Percentiles rank a stretch among this genome's conserved stretches.
Evolutionary conservation across 2,329 filamentous ascomycete species (phyloP).

Genomic region (Verticillium albo-atrum): DNA sequence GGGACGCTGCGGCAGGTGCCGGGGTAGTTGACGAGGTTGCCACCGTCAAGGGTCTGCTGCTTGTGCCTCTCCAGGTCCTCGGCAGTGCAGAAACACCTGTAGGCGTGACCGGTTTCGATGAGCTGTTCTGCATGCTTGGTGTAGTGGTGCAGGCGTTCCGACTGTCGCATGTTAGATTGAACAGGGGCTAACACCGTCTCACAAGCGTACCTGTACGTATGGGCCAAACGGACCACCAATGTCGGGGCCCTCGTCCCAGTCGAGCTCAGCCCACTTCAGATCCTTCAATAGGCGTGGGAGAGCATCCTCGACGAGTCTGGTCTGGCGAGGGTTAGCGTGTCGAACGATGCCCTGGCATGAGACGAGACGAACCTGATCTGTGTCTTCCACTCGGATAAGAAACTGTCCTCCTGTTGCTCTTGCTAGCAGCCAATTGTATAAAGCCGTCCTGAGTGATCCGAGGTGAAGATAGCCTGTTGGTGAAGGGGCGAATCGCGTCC

Average conservation of each 20-base stretch:
- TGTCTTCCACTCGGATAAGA: slow-evolving; percentile 88
- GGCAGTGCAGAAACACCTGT: slow-evolving; percentile 86
- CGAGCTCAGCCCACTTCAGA: slow-evolving; percentile 79
- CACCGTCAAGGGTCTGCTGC: slow-evolving; percentile 51
- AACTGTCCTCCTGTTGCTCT: slow-evolving; percentile 86
- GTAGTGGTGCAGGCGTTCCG: slow-evolving; percentile 73
- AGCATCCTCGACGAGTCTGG: slow-evolving; percentile 74
- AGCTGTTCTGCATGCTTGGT: slow-evolving; percentile 64
- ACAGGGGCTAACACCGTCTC: not conserved
- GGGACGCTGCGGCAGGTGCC: slow-evolving; percentile 68
- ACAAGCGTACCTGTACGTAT: slow-evolving; percentile 65
- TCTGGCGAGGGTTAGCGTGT: slow-evolving; percentile 41
- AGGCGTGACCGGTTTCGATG: slow-evolving; percentile 68
- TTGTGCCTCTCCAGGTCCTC: slow-evolving; percentile 66
- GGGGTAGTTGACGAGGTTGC: slow-evolving; percentile 41
- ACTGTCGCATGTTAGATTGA: slow-evolving; percentile 41
- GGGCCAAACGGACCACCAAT: slow-evolving; percentile 78
- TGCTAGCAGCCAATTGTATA: slow-evolving; percentile 95
- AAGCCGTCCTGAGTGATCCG: slow-evolving; percentile 82
- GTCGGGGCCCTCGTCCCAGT: slow-evolving; percentile 94
- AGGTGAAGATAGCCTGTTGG: slow-evolving; percentile 92
- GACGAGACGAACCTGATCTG: slow-evolving; percentile 67
- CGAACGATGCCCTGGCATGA: not conserved
- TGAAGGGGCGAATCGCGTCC: slow-evolving; percentile 84
- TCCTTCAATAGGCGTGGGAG: slow-evolving; percentile 75